Percentiles rank a stretch among this genome's conserved stretches.
phyloP scores from a whole-genome alignment of 208 protist genomes.

The Vickermania ingenoplastis region DNA sequence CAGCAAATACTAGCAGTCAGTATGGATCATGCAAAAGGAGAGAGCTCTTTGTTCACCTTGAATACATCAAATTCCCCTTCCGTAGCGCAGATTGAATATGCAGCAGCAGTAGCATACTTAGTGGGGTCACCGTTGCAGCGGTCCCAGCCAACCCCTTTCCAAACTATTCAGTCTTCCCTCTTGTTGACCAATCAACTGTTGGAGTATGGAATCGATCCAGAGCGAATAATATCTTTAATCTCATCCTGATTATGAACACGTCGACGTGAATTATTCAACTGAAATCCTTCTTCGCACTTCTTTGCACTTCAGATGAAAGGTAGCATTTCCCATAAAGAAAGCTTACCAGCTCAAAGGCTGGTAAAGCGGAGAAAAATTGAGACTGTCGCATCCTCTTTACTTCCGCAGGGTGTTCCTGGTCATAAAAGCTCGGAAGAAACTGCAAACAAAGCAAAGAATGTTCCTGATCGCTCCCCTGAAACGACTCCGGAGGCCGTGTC shows the following conservation, averaged over 20 bases:
- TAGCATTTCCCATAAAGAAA: not conserved
- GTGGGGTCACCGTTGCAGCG: not conserved
- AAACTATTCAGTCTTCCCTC: not conserved
- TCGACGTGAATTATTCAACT: no score
- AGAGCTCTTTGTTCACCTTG: no score
- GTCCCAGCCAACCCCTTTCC: not conserved
- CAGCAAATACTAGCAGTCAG: no score
- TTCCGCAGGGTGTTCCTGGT: no score
- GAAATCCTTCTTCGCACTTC: no score
- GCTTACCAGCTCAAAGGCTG: not conserved
- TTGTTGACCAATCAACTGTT: not conserved
- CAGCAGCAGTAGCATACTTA: not conserved
- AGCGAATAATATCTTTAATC: not conserved
- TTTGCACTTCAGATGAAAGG: not conserved
- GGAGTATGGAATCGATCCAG: not conserved
- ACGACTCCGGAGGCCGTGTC: no score
- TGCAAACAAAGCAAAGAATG: no score
- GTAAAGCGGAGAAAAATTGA: not conserved
- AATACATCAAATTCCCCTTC: no score
- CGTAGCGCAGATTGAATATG: not conserved
- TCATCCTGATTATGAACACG: not conserved
- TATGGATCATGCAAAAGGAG: no score
- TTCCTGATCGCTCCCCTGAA: no score
- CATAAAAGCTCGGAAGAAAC: no score
- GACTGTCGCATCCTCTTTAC: not conserved